Evolutionary conservation across 164 flowering plant genomes (phyloP).

Genomic region (Vitis cinerea): DNA sequence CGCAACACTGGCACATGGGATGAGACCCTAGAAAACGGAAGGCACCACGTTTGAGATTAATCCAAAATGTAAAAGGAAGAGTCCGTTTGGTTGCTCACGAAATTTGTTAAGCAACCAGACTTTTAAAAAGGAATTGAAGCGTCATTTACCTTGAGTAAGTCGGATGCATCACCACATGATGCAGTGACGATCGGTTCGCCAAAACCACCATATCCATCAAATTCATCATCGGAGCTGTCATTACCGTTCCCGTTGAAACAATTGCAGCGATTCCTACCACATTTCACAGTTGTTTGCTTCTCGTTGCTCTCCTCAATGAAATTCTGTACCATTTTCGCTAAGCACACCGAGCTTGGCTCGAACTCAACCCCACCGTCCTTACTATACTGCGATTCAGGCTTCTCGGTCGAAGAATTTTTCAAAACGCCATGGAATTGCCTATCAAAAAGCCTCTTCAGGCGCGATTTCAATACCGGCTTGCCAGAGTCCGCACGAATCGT

Average conservation of each 20-base stretch:
- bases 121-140: neutral
- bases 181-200: slow-evolving; percentile 37
- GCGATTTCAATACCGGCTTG: slow-evolving; percentile 68
- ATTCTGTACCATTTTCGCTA: slow-evolving; percentile 85
- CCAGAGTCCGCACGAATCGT: slow-evolving; percentile 35
- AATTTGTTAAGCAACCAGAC: too few relatives aligned
- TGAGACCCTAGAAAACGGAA: slow-evolving; percentile 30
- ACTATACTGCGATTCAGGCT: slow-evolving; percentile 18
- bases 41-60: too few relatives aligned
- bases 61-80: too few relatives aligned
- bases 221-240: slow-evolving; percentile 78
- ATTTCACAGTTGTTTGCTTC: slow-evolving; percentile 47
- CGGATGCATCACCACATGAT: slow-evolving; percentile 39
- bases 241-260: slow-evolving; percentile 77
- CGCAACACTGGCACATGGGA: slow-evolving; percentile 37
- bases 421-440: slow-evolving; percentile 63
- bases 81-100: too few relatives aligned
- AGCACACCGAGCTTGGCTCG: slow-evolving; percentile 90
- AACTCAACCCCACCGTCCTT: slow-evolving; percentile 31
- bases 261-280: slow-evolving; percentile 77
- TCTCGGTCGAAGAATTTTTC: slow-evolving; percentile 52
- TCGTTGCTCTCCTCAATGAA: slow-evolving; percentile 75
- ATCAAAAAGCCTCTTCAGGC: slow-evolving; percentile 78
- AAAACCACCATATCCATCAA: slow-evolving; percentile 38
- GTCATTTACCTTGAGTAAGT: slow-evolving; percentile 61